Evolutionary conservation across 78 protist species (phyloP).

Genomic region (Dictyostelium brefeldianum): DNA sequence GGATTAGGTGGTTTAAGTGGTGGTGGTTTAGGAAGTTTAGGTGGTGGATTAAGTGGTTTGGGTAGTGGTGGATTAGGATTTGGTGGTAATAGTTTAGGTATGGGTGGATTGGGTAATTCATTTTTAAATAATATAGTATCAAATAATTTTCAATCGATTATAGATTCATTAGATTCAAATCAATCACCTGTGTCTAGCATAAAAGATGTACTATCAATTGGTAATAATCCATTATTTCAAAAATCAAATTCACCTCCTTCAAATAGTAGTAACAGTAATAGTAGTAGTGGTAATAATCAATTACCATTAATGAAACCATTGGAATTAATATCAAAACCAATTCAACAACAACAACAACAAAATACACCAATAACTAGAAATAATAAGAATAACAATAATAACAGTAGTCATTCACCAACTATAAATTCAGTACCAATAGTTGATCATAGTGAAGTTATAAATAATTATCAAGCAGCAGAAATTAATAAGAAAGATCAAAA

Average conservation of each 20-base stretch:
- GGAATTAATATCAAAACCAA: background rate
- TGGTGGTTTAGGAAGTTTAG: background rate
- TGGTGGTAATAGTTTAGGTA: too few relatives aligned
- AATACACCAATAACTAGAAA: background rate
- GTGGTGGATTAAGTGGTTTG: background rate
- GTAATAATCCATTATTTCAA: slow-evolving; percentile 13
- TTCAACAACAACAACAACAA: background rate
- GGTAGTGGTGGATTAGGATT: background rate
- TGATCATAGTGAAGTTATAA: background rate
- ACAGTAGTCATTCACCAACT: background rate
- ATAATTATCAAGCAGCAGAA: background rate
- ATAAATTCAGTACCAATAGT: background rate
- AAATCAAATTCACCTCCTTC: background rate
- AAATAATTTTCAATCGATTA: slow-evolving; percentile 9
- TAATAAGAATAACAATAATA: background rate
- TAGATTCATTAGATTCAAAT: slow-evolving; percentile 33
- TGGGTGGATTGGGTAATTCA: background rate
- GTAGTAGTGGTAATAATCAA: background rate
- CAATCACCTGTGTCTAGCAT: background rate
- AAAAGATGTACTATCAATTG: slow-evolving; percentile 16
- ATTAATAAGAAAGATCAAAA: slow-evolving; percentile 47
- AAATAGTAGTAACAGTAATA: background rate
- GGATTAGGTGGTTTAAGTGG: background rate
- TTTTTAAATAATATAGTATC: slow-evolving; percentile 35
- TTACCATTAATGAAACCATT: slow-evolving; percentile 1